Conservation (phyloP, 768 basidiomycete species). For the Terana coerulea region DNA sequence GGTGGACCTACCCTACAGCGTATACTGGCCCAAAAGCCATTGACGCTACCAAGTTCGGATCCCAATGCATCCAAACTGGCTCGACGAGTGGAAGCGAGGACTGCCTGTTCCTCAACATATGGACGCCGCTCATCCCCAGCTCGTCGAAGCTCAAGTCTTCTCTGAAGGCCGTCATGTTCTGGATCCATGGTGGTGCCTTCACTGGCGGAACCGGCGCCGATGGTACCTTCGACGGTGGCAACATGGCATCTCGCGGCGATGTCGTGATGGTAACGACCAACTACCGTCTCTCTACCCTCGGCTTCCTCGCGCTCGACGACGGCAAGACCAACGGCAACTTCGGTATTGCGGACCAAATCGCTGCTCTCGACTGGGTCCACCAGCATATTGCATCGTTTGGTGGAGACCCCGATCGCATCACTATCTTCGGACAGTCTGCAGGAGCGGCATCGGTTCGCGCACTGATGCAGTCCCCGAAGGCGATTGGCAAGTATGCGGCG, state of each 20-base stretch:
- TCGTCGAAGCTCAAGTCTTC: constrained; percentile 13
- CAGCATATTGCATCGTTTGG: constrained; percentile 54
- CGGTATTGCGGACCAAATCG: constrained; percentile 41
- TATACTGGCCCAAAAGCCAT: constrained; percentile 27
- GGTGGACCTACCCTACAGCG: constrained; percentile 40
- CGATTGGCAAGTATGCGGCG: constrained; percentile 30
- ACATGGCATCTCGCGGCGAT: constrained; percentile 40
- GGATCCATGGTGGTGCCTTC: constrained; percentile 49
- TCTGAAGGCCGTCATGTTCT: constrained; percentile 44
- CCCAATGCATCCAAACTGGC: constrained; percentile 22
- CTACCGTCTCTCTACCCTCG: constrained; percentile 38
- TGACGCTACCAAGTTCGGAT: constrained; percentile 27
- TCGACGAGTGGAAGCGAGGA: constrained; percentile 34
- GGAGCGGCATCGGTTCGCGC: constrained; percentile 42
- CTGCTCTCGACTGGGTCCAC: constrained; percentile 44
- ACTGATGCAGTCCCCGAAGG: constrained; percentile 27
- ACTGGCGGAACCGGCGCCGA: constrained; percentile 37
- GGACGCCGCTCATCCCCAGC: constrained; percentile 36
- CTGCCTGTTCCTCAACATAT: constrained; percentile 46
- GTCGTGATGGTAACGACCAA: constrained; percentile 37
- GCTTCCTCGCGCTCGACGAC: constrained; percentile 40
- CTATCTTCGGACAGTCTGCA: constrained; percentile 53
- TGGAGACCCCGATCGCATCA: constrained; percentile 49
- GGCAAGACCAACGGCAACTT: constrained; percentile 43
- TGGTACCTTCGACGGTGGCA: constrained; percentile 40